Evolutionary conservation across 1,284 basidiomycete species (phyloP).

Genomic region (Boletus sp.): DNA sequence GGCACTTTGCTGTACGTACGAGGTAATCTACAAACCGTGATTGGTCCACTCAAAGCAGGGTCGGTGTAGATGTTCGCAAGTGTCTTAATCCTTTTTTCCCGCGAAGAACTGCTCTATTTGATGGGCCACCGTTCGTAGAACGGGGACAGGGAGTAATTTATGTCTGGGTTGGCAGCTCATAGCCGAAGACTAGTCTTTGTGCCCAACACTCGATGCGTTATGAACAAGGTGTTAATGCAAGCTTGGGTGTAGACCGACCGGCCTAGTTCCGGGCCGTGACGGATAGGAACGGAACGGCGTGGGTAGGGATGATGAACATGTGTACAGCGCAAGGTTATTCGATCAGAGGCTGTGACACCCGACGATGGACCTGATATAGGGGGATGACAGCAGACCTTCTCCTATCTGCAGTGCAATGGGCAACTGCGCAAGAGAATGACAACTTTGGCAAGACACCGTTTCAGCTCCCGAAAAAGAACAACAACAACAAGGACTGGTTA

Average conservation of each 20-base stretch:
- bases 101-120: neutral
- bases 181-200: neutral
- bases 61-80: neutral
- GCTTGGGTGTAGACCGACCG: no score
- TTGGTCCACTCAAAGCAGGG: neutral
- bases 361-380: no score
- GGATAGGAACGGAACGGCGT: neutral
- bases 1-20: conserved; percentile 3
- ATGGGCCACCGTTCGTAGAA: neutral
- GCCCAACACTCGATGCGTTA: no score
- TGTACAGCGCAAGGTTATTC: no score
- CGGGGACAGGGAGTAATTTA: neutral
- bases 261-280: neutral
- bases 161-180: neutral
- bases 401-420: neutral
- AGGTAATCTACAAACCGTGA: neutral
- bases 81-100: neutral
- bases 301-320: no score
- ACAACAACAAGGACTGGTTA: neutral
- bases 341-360: neutral
- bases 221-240: no score
- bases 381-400: neutral
- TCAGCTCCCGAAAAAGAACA: neutral
- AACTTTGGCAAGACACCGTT: neutral
- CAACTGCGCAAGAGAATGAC: conserved; percentile 3